These are phyloP conservation scores for Pseudozyma pruni DNA, from an alignment of 1,284 basidiomycete species.

Conservation along the genomic window DNA sequence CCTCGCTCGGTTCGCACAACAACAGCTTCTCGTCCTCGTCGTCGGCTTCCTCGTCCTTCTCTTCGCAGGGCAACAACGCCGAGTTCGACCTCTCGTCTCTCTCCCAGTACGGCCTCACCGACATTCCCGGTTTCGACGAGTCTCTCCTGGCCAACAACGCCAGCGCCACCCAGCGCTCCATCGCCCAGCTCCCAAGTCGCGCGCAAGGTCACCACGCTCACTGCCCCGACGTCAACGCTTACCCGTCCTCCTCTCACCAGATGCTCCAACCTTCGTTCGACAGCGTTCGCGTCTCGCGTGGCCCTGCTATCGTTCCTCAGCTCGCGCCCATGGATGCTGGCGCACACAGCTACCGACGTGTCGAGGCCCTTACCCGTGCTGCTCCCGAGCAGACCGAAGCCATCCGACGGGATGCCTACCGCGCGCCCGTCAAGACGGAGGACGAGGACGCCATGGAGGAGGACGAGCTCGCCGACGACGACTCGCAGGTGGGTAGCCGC, in stretches of 20 bases:
- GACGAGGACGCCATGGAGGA: conserved; percentile 50
- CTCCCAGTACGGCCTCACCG: conserved; percentile 50
- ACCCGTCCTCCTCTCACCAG: conserved; percentile 20
- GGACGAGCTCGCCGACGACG: conserved; percentile 27
- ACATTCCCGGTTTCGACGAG: conserved; percentile 63
- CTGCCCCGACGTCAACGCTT: conserved; percentile 24
- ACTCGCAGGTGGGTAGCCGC: conserved; percentile 13
- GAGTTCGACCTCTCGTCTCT: conserved; percentile 56
- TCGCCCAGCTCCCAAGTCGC: conserved; percentile 55
- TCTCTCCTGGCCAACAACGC: conserved; percentile 26
- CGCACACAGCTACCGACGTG: conserved; percentile 55
- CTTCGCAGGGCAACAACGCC: conserved; percentile 30
- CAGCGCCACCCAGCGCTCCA: conserved; percentile 25
- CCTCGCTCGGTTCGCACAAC: conserved; percentile 42
- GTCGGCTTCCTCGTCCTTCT: conserved; percentile 36
- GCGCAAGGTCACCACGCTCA: conserved; percentile 17
- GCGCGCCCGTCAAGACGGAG: conserved; percentile 22
- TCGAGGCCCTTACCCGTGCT: conserved; percentile 62
- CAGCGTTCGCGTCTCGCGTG: conserved; percentile 45
- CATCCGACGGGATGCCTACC: conserved; percentile 6
- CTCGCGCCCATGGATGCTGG: conserved; percentile 53
- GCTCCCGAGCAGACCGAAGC: conserved; percentile 40
- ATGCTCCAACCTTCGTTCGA: conserved; percentile 50
- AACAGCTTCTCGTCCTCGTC: conserved; percentile 34
- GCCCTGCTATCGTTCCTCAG: conserved; percentile 52